Base-by-base conservation (phyloP, 768 basidiomycete species). In the Nidularia sp. region DNA sequence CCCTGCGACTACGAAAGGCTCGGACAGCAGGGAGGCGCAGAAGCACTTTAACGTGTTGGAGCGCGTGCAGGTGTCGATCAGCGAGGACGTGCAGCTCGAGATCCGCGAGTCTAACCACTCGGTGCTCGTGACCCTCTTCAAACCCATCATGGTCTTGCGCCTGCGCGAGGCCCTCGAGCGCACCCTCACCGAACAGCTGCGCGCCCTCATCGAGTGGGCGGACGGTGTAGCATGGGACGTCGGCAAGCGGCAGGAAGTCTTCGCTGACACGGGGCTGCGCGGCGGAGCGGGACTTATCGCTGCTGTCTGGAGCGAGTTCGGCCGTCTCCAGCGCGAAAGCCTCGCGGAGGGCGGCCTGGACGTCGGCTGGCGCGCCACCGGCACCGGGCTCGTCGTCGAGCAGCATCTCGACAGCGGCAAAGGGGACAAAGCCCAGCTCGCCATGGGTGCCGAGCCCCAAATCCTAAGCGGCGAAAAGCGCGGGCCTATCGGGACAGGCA, bases 401-500 rank as follows among this genome's bases (percentile, higher is more conserved):
- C 79, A 78, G 35, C 53, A 66, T 36, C 69, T 62, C 12, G 61
- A 61, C 42, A 59, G 57, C 8, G 65, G 60, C 8, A 61, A 62
- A 6, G 57, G 58, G 32, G 56, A 55, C 2, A 64, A 60, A 36
- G 64, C 69, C 42, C 57, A 63, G 47, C 78, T 90, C 46, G 88
- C 86, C 0, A 68, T 89, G 70, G 88, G 88, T 2, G 84, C 78
- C 5, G 86, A 86, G 65, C 88, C 88, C 34, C 88, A 90, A 71
- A 80, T 90, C 33, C 64, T 90, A 31, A 66, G 78, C 29, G 83
- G 85, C 0, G 78, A 83, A 55, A 88, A 90, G 73, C 75, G 70
- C 2, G 88, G 87, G 0, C 88, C 88, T 0, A 59, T 82, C 34
- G 87, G 82, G 2, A 81, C 71, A 1, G 73, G 72, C 4, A 73